Percentiles rank a stretch among this genome's conserved stretches.
Conservation (phyloP, 768 basidiomycete genomes). For the Pholiota conissans region DNA sequence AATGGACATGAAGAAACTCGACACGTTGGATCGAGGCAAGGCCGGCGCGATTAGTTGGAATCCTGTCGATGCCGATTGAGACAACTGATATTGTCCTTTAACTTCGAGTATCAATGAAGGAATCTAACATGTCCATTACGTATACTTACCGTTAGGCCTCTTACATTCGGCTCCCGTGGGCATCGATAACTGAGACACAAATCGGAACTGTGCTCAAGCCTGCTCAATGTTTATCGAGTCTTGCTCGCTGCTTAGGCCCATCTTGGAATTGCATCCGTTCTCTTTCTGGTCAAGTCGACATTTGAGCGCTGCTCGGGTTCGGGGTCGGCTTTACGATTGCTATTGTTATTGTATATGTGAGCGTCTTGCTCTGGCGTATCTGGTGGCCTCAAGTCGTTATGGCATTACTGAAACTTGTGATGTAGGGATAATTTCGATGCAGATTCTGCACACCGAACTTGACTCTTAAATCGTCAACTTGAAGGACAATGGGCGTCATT, state of each 20-base stretch:
- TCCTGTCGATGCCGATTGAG: conserved; percentile 59
- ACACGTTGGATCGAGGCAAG: conserved; percentile 71
- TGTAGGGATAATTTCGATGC: neutral
- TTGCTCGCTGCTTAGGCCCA: neutral
- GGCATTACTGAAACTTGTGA: neutral
- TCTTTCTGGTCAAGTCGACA: neutral
- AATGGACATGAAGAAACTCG: conserved; percentile 66
- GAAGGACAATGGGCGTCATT: too few relatives aligned
- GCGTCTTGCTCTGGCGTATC: neutral
- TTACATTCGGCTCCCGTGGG: neutral
- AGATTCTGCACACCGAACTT: neutral
- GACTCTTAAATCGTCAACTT: neutral
- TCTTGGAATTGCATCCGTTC: neutral
- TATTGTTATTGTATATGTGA: neutral
- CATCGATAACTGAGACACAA: neutral
- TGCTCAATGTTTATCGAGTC: neutral
- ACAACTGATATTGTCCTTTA: neutral
- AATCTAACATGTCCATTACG: too few relatives aligned
- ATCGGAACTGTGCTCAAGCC: neutral
- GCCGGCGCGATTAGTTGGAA: conserved; percentile 84
- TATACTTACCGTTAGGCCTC: neutral
- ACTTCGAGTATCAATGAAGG: too few relatives aligned
- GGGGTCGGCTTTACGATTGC: neutral
- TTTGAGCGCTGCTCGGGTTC: neutral
- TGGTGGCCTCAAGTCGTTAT: neutral